Conservation (phyloP, 352 stramenopile species). For the Phytophthora brassicae region DNA sequence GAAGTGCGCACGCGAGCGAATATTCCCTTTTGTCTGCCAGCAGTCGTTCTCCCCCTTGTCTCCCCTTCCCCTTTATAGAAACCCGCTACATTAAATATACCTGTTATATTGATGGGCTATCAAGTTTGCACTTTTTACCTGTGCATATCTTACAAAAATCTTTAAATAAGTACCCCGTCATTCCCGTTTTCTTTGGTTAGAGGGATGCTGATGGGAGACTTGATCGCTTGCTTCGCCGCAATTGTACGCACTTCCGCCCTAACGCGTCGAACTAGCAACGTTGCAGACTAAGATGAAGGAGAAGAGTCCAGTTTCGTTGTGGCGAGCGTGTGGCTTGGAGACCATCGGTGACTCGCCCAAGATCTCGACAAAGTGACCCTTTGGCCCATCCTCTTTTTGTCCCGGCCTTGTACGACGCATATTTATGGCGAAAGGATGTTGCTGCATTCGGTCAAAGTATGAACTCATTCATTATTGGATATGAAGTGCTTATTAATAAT, state of each 20-base stretch:
- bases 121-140: background rate
- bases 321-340: conserved; percentile 16
- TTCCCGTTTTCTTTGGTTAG: conserved; percentile 4
- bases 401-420: conserved; percentile 1
- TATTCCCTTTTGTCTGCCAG: conserved; percentile 30
- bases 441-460: conserved; percentile 11
- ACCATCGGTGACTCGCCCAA: conserved; percentile 5
- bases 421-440: conserved; percentile 18
- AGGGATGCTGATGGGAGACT: background rate
- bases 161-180: conserved; percentile 14
- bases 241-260: conserved; percentile 13
- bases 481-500: too few relatives aligned
- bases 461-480: too few relatives aligned
- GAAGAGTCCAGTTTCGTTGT: conserved; percentile 22
- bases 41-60: conserved; percentile 19
- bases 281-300: conserved; percentile 28
- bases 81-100: conserved; percentile 1
- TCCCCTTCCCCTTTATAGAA: conserved; percentile 19
- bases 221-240: background rate
- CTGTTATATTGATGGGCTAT: background rate
- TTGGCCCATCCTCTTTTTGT: conserved; percentile 18
- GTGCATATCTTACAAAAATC: too few relatives aligned
- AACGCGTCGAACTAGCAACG: conserved; percentile 12
- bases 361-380: conserved; percentile 21
- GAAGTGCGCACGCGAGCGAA: conserved; percentile 19